Evolutionary conservation across 2,329 filamentous ascomycete species (phyloP), one percentile per base, ranked within the genome.

Genomic region (Macrophomina tecta): DNA sequence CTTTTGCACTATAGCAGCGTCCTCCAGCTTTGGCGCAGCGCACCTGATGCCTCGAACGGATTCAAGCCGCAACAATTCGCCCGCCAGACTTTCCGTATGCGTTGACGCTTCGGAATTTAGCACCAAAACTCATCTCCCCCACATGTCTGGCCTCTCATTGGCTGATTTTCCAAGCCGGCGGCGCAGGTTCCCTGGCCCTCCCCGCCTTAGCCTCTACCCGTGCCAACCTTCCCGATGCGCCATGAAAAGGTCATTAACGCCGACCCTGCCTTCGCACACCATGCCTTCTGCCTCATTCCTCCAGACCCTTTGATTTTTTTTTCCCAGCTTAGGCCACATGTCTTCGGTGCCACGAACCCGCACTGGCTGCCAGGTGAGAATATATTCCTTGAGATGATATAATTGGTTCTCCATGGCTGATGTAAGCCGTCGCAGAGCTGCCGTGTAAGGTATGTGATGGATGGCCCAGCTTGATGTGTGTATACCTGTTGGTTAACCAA

Each of bases 291-390:
- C 46, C 32, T 49, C 58, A 48, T 38, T 49, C 58, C 32, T 28
- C 34, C 42, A 49, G 42, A 62, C n/a, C 28, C n/a, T 38, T 49
- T 36, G 40, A 34, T 28, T 40, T n/a, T 40, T n/a, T 40, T 51
- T 63, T 36, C 45, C 60, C 36, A 53, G 58, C 58, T 49, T 36
- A 36, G 58, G 30, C 58, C 58, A 40, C 46, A 68, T 68, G 67
- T 66, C 67, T 18, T 52, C 45, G 40, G 36, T 58, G 34, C 67
- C 67, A 28, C 52, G 67, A 45, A 68, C 67, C 28, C 53, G 63
- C 18, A 68, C 67, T 52, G 67, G 67, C 45, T 68, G 67, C 28
- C 67, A 68, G 62, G 67, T 66, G 55, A 48, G 58, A 36, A 38
- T 23, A 8, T 23, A 23, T 8, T 28, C 30, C 12, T n/a, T 23